These are phyloP conservation scores for Solanum hybrid DNA, from an alignment of 305 asterid genomes.

Conservation along the genomic window DNA sequence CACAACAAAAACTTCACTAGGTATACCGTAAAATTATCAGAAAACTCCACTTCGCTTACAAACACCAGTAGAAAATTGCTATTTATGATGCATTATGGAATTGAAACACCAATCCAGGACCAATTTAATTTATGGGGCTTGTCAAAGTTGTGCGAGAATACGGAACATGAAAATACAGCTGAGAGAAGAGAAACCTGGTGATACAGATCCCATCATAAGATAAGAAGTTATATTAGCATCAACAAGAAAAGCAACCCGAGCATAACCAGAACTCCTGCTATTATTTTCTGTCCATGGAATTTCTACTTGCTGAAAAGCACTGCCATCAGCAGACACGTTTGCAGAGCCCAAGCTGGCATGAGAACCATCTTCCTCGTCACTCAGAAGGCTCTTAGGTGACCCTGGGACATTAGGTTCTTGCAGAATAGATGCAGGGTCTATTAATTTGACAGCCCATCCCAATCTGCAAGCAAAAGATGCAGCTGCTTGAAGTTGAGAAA, in stretches of 20 bases:
- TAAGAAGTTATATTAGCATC: slow-evolving; percentile 98
- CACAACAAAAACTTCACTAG: neutral
- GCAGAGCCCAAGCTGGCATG: slow-evolving; percentile 42
- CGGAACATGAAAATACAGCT: slow-evolving; percentile 2
- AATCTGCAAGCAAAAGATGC: slow-evolving; percentile 98
- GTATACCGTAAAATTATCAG: neutral
- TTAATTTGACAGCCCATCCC: slow-evolving; percentile 95
- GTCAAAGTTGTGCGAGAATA: neutral
- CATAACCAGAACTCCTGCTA: slow-evolving; percentile 53
- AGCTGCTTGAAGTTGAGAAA: slow-evolving; percentile 97
- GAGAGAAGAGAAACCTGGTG: slow-evolving; percentile 64
- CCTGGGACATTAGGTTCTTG: slow-evolving; percentile 61
- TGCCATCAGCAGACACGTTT: slow-evolving; percentile 47
- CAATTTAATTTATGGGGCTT: neutral
- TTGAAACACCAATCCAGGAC: neutral
- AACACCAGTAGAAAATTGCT: neutral
- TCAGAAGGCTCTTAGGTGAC: slow-evolving; percentile 58
- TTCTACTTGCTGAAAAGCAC: slow-evolving; percentile 60
- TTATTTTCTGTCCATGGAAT: slow-evolving; percentile 60
- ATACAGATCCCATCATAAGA: slow-evolving; percentile 99
- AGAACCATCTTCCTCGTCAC: slow-evolving; percentile 73
- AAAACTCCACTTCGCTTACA: neutral
- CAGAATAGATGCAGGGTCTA: slow-evolving; percentile 93
- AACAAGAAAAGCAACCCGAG: slow-evolving; percentile 94
- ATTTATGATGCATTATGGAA: neutral